Evolutionary conservation across 805 yeast genomes (phyloP).

Genomic region (Yarrowia sp.): DNA sequence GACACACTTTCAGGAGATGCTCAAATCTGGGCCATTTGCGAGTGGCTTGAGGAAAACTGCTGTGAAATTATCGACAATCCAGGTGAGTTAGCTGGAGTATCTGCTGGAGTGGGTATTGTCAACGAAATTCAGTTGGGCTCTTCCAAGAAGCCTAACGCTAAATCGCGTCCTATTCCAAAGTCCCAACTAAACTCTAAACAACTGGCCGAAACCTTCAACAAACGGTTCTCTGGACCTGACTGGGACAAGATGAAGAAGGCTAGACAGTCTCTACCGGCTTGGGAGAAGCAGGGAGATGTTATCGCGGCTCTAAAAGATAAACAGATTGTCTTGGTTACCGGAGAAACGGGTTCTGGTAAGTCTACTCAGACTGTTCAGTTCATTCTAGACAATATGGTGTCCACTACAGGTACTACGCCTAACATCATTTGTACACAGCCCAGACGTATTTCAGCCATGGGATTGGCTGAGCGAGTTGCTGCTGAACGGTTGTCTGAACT

Average conservation of each 20-base stretch:
- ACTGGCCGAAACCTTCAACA: neutral
- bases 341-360: conserved; percentile 97
- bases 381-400: conserved; percentile 61
- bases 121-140: neutral
- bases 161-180: neutral
- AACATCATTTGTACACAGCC: conserved; percentile 88
- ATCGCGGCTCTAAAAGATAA: conserved; percentile 55
- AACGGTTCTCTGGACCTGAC: neutral
- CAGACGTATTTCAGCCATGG: conserved; percentile 91
- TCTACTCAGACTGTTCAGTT: conserved; percentile 94
- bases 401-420: conserved; percentile 47
- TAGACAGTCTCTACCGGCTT: conserved; percentile 75
- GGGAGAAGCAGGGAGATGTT: conserved; percentile 61
- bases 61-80: conserved; percentile 64
- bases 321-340: conserved; percentile 77
- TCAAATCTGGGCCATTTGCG: conserved; percentile 63
- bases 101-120: conserved; percentile 33
- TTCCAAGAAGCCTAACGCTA: conserved; percentile 4
- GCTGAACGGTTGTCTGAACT: conserved; percentile 66
- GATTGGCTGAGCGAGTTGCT: conserved; percentile 88
- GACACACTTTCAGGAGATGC: conserved; percentile 60
- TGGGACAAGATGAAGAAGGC: conserved; percentile 41
- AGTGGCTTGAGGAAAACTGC: conserved; percentile 72
- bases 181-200: neutral
- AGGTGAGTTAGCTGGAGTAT: conserved; percentile 55